phyloP scores from a whole-genome alignment of 2,329 filamentous ascomycete genomes.

The Teratosphaeria epicoccoides region DNA sequence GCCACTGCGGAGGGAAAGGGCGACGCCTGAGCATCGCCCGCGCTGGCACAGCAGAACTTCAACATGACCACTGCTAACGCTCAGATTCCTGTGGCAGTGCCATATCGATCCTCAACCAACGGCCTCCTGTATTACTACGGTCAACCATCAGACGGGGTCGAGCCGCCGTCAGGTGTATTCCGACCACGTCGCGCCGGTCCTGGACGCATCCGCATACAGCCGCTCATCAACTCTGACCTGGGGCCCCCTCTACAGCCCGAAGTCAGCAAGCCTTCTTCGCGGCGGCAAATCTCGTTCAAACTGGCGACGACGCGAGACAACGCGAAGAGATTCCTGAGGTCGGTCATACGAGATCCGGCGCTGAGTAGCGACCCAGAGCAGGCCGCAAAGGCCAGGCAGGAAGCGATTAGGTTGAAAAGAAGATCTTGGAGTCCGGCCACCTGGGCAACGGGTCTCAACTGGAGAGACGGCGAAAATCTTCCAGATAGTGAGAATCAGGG shows the following conservation, averaged over 20 bases:
- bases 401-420: conserved; percentile 12
- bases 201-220: conserved; percentile 47
- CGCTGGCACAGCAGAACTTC: neutral
- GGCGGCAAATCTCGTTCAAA: conserved; percentile 27
- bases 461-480: conserved; percentile 5
- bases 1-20: neutral
- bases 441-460: conserved; percentile 13
- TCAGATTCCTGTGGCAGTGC: conserved; percentile 3
- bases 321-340: conserved; percentile 40
- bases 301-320: conserved; percentile 41
- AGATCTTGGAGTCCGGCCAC: conserved; percentile 23
- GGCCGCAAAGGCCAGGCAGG: conserved; percentile 5
- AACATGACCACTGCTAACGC: conserved; percentile 3
- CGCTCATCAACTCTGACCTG: conserved; percentile 33
- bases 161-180: conserved; percentile 27
- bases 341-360: conserved; percentile 28
- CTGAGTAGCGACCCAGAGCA: conserved; percentile 2
- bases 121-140: conserved; percentile 9
- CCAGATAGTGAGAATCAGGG: conserved; percentile 12
- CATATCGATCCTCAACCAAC: conserved; percentile 3
- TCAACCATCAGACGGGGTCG: conserved; percentile 1
- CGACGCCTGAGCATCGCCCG: neutral
- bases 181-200: conserved; percentile 42
- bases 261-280: neutral
- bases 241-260: conserved; percentile 19